Evolutionary conservation across 257 asterid genomes (phyloP).

Genomic region (Solanum etuberosum): DNA sequence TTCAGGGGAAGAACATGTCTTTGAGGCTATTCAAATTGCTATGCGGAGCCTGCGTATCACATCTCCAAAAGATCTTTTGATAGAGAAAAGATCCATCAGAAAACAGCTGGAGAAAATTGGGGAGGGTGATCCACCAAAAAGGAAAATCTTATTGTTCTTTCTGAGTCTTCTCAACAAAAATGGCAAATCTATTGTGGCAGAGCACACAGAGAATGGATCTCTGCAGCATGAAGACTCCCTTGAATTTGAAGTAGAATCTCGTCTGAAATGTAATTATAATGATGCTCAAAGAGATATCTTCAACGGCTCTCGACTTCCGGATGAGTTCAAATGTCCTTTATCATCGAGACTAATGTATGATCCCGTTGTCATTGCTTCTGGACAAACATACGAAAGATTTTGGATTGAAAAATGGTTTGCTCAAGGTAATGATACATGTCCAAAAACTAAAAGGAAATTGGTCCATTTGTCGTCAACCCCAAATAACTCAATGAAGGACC

Average conservation of each 20-base stretch:
- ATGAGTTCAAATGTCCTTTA: slow-evolving; percentile 66
- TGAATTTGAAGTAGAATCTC: slow-evolving; percentile 28
- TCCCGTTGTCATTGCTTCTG: slow-evolving; percentile 83
- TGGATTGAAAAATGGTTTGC: slow-evolving; percentile 90
- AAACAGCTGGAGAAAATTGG: slow-evolving; percentile 39
- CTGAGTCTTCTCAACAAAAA: slow-evolving; percentile 44
- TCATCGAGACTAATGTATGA: slow-evolving; percentile 71
- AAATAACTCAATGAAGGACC: slow-evolving; percentile 44
- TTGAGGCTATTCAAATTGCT: slow-evolving; percentile 40
- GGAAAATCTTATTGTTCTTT: slow-evolving; percentile 46
- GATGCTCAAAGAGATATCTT: slow-evolving; percentile 23
- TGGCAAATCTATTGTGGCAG: slow-evolving; percentile 31
- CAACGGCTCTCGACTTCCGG: slow-evolving; percentile 39
- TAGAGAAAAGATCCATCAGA: slow-evolving; percentile 62
- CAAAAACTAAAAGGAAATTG: slow-evolving; percentile 44
- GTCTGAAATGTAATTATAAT: slow-evolving; percentile 12
- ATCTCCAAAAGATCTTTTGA: slow-evolving; percentile 51
- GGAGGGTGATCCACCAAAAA: slow-evolving; percentile 35
- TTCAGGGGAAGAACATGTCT: slow-evolving; percentile 33
- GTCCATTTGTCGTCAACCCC: slow-evolving; percentile 40
- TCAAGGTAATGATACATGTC: slow-evolving; percentile 67
- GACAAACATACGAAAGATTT: slow-evolving; percentile 68
- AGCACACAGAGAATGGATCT: slow-evolving; percentile 19
- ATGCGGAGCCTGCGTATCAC: slow-evolving; percentile 42
- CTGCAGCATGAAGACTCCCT: slow-evolving; percentile 15